phyloP scores from a whole-genome alignment of 495 filamentous ascomycete species.

The Neurospora terricola region DNA sequence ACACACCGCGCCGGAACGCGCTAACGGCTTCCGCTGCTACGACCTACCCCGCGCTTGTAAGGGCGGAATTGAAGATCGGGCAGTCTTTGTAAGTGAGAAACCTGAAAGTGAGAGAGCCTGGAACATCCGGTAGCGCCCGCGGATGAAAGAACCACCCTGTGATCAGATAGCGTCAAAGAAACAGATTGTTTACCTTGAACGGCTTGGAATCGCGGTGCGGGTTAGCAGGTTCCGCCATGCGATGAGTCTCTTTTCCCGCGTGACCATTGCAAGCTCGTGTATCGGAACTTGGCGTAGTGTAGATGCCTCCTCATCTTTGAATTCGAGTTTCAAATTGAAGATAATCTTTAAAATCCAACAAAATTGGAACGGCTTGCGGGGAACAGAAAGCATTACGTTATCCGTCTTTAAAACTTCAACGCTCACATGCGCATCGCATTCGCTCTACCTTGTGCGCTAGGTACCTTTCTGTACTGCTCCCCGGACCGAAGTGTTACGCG shows the following conservation, averaged over 20 bases:
- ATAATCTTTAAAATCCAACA: not conserved
- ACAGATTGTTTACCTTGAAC: not conserved
- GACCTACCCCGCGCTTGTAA: not conserved
- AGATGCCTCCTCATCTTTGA: not conserved
- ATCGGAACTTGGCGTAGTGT: not conserved
- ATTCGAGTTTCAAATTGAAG: not conserved
- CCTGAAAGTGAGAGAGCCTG: not conserved
- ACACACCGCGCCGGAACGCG: not conserved
- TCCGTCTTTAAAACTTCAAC: not conserved
- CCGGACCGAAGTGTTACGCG: not conserved
- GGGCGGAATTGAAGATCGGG: not conserved
- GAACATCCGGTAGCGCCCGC: not conserved
- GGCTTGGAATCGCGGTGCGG: not conserved
- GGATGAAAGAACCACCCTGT: not conserved
- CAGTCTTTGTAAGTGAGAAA: not conserved
- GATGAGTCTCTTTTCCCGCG: not conserved
- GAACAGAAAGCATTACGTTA: not conserved
- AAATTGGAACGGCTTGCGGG: not conserved
- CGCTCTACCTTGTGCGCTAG: not conserved
- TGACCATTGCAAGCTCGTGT: not conserved
- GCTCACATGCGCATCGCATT: not conserved
- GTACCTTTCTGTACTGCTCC: not conserved
- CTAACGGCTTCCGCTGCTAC: not conserved
- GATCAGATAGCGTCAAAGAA: not conserved
- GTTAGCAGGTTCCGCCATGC: not conserved